These are phyloP conservation scores for Prunus fruticosa DNA, from an alignment of 306 rosid genomes.

Conservation along the genomic window DNA sequence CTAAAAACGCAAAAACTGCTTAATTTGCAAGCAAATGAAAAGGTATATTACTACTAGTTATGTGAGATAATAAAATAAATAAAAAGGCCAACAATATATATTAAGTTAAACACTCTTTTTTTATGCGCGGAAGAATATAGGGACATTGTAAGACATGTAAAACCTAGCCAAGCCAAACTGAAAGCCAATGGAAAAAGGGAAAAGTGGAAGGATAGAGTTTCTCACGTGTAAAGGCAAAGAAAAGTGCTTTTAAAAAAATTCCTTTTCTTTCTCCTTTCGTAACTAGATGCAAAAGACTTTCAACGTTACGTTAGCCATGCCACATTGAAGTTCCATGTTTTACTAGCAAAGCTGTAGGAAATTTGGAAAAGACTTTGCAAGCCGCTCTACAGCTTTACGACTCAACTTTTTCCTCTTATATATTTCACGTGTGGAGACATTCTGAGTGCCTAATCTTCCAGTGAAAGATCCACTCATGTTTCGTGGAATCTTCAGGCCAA, in stretches of 20 bases:
- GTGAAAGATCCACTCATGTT: slow-evolving; percentile 22
- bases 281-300: slow-evolving; percentile 4
- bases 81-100: background rate
- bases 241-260: background rate
- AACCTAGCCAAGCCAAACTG: background rate
- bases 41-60: background rate
- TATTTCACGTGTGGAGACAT: slow-evolving; percentile 31
- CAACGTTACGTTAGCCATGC: slow-evolving; percentile 6
- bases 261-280: slow-evolving; percentile 8
- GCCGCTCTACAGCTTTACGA: background rate
- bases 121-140: no score
- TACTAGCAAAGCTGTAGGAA: background rate
- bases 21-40: background rate
- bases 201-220: background rate
- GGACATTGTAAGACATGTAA: background rate
- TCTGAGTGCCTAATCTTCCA: slow-evolving; percentile 26
- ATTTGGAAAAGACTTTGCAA: slow-evolving; percentile 4
- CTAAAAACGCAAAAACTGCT: background rate
- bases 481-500: slow-evolving; percentile 17
- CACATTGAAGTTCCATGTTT: background rate
- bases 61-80: no score
- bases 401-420: background rate
- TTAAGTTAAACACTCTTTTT: background rate
- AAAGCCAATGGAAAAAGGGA: slow-evolving; percentile 8
- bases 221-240: slow-evolving; percentile 24